These are phyloP conservation scores for Stagonosporopsis vannaccii DNA, from an alignment of 2,329 filamentous ascomycete genomes.

Conservation along the genomic window DNA sequence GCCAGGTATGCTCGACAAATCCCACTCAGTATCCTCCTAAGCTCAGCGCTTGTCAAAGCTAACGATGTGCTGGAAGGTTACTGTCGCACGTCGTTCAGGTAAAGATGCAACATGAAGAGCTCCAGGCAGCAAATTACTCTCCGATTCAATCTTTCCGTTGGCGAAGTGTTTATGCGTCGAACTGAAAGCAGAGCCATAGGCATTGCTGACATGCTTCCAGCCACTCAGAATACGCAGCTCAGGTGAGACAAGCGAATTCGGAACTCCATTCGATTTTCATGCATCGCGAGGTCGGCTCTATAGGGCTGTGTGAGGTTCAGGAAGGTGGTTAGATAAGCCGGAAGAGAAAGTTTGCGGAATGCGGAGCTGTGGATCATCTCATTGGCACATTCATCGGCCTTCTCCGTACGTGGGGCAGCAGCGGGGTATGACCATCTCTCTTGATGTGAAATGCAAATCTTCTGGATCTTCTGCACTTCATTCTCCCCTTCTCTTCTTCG, in stretches of 20 bases:
- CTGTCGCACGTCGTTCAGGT: no score
- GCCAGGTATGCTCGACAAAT: no score
- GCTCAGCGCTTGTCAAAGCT: no score
- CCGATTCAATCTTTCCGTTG: no score
- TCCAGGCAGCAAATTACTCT: no score
- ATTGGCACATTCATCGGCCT: slow-evolving; percentile 16
- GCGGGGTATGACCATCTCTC: slow-evolving; percentile 7
- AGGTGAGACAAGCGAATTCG: not conserved
- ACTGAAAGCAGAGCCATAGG: no score
- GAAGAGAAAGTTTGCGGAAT: not conserved
- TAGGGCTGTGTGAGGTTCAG: not conserved
- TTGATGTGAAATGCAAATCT: not conserved
- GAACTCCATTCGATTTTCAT: not conserved
- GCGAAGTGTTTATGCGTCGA: no score
- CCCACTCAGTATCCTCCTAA: no score
- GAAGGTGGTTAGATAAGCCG: slow-evolving; percentile 20
- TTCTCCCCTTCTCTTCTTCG: not conserved
- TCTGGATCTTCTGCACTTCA: not conserved
- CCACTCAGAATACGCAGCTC: no score
- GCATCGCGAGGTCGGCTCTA: not conserved
- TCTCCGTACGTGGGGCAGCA: slow-evolving; percentile 16
- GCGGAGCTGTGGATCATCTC: slow-evolving; percentile 9
- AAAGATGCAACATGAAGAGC: no score
- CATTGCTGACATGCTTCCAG: no score
- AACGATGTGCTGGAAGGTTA: no score